Evolutionary conservation across 768 basidiomycete species (phyloP).

Genomic region (Russula vinacea): DNA sequence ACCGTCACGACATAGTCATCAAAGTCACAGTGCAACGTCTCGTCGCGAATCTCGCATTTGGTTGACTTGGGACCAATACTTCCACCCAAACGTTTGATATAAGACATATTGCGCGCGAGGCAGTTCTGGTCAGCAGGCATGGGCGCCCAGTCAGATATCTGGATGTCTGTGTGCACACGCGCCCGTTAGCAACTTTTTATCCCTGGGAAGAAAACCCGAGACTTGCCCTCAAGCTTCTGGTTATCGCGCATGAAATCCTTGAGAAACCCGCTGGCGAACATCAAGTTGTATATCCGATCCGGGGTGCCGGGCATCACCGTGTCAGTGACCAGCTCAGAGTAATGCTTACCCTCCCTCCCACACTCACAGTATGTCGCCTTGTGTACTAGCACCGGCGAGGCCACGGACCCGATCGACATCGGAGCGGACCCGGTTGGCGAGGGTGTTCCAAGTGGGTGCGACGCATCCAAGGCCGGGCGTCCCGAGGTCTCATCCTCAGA

Average conservation of each 20-base stretch:
- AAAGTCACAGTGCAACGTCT: conserved; percentile 73
- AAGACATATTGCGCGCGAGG: conserved; percentile 86
- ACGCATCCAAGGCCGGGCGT: conserved; percentile 16
- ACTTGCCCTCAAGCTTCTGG: conserved; percentile 83
- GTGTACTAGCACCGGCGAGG: conserved; percentile 33
- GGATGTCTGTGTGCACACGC: conserved; percentile 68
- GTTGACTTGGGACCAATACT: conserved; percentile 91
- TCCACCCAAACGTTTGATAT: conserved; percentile 89
- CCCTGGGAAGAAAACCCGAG: neutral
- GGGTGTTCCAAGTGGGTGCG: conserved; percentile 8
- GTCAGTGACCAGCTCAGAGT: conserved; percentile 71
- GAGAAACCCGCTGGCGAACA: conserved; percentile 94
- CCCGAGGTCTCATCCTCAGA: conserved; percentile 18
- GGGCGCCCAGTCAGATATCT: conserved; percentile 94
- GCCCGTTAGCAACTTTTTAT: conserved; percentile 2
- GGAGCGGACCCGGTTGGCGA: conserved; percentile 11
- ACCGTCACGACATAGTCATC: conserved; percentile 79
- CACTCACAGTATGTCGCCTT: conserved; percentile 76
- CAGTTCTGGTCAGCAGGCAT: conserved; percentile 57
- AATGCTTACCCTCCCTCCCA: conserved; percentile 66
- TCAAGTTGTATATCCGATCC: conserved; percentile 91
- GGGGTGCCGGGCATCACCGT: conserved; percentile 83
- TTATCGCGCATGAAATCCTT: conserved; percentile 90
- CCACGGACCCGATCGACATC: conserved; percentile 18
- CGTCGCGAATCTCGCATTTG: conserved; percentile 92